Evolutionary conservation across 805 yeast species (phyloP), one percentile per base, ranked within the genome.

Genomic region (Monosporozyma unispora): DNA sequence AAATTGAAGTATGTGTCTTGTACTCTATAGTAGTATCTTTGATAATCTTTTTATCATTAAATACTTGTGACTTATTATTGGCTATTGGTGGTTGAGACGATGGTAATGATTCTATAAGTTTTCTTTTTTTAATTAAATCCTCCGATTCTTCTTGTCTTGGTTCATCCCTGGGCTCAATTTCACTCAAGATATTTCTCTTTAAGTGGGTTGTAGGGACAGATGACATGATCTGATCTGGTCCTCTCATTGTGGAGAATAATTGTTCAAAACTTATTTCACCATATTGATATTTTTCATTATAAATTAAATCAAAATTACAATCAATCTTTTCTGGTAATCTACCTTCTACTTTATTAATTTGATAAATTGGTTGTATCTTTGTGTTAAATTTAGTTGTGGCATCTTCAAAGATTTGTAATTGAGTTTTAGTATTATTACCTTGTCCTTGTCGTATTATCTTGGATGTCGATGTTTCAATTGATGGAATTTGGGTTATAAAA

Each of bases 231-330:
- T 35, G 23, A 18, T 16, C 11, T 10, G 41, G 22, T 10, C 72
- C 70, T 58, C 80, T 70, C 35, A 75, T 65, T 40, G 70, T 62
- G 0, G 86, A 83, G 44, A 86, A 64, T 2, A 88, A 63, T 59
- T 90, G 96, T 42, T 75, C 78, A 3, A 83, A 60, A 51, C 84
- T 80, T 47, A 68, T 75, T 53, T 84, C 93, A 41, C 76, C 79
- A 0, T 61, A 63, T 3, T 58, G 57, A 37, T 37, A 19, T 21
- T 52, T 58, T 3, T 58, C 50, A 0, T 78, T 75, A 53, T 81
- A 76, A 31, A 84, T 59, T 37, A 84, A 66, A 41, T 79, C 78
- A 55, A 83, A 70, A 59, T 85, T 85, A 48, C 81, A 64, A 56
- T 77, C 76, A 16, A 82, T 73, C 45, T 70, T 74, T 60, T 84